These are phyloP conservation scores for Aleurites moluccanus DNA, from an alignment of 441 rosid genomes.

Conservation along the genomic window DNA sequence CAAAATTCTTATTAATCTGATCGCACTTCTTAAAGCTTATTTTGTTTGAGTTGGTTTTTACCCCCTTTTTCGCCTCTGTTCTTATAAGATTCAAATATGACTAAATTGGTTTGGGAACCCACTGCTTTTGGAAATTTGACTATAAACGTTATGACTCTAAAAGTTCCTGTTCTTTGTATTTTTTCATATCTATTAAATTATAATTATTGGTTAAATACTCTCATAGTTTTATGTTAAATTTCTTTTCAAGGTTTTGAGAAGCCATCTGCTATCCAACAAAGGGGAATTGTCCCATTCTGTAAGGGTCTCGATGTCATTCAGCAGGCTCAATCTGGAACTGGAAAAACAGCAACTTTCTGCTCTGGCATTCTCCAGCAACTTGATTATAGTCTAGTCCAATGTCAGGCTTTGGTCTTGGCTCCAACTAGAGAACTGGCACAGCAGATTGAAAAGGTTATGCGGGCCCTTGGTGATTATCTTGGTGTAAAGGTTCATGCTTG, in stretches of 20 bases:
- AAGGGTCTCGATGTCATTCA: slow-evolving; percentile 89
- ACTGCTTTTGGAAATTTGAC: no score
- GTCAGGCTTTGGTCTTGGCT: slow-evolving; percentile 78
- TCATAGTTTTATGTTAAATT: neutral
- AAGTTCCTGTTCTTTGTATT: no score
- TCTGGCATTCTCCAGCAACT: slow-evolving; percentile 80
- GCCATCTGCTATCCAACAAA: slow-evolving; percentile 89
- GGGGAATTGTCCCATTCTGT: slow-evolving; percentile 89
- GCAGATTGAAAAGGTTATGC: slow-evolving; percentile 90
- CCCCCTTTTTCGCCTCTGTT: neutral
- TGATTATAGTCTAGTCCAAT: slow-evolving; percentile 57
- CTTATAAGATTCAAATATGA: slow-evolving; percentile 11
- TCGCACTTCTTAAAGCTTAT: neutral
- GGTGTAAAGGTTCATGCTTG: slow-evolving; percentile 87
- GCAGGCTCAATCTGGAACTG: slow-evolving; percentile 87
- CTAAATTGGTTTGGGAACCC: neutral
- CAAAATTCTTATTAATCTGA: neutral
- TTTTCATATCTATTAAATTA: neutral
- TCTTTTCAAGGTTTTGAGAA: slow-evolving; percentile 72
- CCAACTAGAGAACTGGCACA: slow-evolving; percentile 84
- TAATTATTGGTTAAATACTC: neutral
- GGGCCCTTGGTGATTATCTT: slow-evolving; percentile 85
- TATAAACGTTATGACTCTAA: no score
- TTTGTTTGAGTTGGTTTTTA: slow-evolving; percentile 1
- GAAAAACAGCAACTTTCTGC: slow-evolving; percentile 85